Evolutionary conservation across 2,329 filamentous ascomycete genomes (phyloP).

Genomic region (Ramularia endophylla): DNA sequence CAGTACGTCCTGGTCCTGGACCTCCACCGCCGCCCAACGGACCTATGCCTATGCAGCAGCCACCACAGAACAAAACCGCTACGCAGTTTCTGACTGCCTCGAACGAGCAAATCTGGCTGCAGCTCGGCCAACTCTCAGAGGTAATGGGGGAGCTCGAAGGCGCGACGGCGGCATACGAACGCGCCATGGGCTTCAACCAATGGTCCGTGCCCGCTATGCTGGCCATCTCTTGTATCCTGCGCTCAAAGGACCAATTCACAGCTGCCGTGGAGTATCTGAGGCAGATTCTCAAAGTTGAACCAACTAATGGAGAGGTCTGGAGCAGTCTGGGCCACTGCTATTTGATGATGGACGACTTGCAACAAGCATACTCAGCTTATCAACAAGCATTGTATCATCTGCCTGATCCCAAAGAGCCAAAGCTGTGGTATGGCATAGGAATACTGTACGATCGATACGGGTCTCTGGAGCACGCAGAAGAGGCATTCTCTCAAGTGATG

Average conservation of each 20-base stretch:
- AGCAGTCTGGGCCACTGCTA: slow-evolving; percentile 97
- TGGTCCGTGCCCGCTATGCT: slow-evolving; percentile 91
- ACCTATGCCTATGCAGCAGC: slow-evolving; percentile 38
- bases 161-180: slow-evolving; percentile 84
- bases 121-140: slow-evolving; percentile 83
- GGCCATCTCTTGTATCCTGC: slow-evolving; percentile 83
- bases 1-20: slow-evolving; percentile 48
- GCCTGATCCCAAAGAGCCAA: slow-evolving; percentile 92
- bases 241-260: slow-evolving; percentile 87
- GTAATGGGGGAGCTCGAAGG: slow-evolving; percentile 82
- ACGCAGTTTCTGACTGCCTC: slow-evolving; percentile 70
- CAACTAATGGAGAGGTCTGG: slow-evolving; percentile 90
- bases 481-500: slow-evolving; percentile 98
- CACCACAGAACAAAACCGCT: slow-evolving; percentile 54
- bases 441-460: slow-evolving; percentile 97
- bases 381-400: slow-evolving; percentile 93
- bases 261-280: slow-evolving; percentile 92
- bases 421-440: slow-evolving; percentile 97
- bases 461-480: slow-evolving; percentile 87
- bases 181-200: slow-evolving; percentile 78
- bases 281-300: slow-evolving; percentile 83
- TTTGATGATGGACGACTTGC: slow-evolving; percentile 96
- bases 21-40: slow-evolving; percentile 51
- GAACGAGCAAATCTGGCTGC: slow-evolving; percentile 87
- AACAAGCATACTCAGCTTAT: slow-evolving; percentile 94